Evolutionary conservation across 495 filamentous ascomycete genomes (phyloP).

Genomic region (Stereocaulon alpinum): DNA sequence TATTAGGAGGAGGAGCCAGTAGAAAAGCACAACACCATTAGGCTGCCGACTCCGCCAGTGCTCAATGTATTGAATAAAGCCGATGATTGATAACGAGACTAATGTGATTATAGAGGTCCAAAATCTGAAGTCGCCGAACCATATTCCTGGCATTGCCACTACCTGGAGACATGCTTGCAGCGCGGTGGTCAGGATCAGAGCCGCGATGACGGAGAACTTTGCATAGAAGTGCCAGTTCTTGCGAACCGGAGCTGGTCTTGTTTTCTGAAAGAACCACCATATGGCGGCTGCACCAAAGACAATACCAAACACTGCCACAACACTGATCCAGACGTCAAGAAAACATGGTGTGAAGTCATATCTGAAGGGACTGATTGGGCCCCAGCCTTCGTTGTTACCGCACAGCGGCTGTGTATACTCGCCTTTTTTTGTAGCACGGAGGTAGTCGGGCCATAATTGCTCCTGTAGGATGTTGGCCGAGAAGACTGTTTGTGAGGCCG

Average conservation of each 20-base stretch:
- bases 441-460: slow-evolving; percentile 19
- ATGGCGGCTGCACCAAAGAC: slow-evolving; percentile 65
- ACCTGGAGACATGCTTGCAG: slow-evolving; percentile 73
- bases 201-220: slow-evolving; percentile 73
- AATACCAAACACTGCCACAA: slow-evolving; percentile 67
- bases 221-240: slow-evolving; percentile 95
- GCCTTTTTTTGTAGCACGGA: slow-evolving; percentile 10
- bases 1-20: slow-evolving; percentile 87
- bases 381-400: slow-evolving; percentile 86
- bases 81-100: slow-evolving; percentile 69
- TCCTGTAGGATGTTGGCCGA: not conserved
- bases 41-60: slow-evolving; percentile 80
- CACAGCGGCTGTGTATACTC: slow-evolving; percentile 56
- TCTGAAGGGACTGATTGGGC: slow-evolving; percentile 69
- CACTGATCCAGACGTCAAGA: slow-evolving; percentile 71
- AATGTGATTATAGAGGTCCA: slow-evolving; percentile 75
- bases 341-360: slow-evolving; percentile 97
- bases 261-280: slow-evolving; percentile 62
- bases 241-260: slow-evolving; percentile 47
- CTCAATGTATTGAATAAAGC: slow-evolving; percentile 84
- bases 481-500: slow-evolving; percentile 10
- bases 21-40: slow-evolving; percentile 89
- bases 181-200: slow-evolving; percentile 54
- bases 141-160: slow-evolving; percentile 54
- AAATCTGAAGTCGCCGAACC: slow-evolving; percentile 78